Conservation (phyloP, 805 yeast species). For the Nakazawaea pomicola region DNA sequence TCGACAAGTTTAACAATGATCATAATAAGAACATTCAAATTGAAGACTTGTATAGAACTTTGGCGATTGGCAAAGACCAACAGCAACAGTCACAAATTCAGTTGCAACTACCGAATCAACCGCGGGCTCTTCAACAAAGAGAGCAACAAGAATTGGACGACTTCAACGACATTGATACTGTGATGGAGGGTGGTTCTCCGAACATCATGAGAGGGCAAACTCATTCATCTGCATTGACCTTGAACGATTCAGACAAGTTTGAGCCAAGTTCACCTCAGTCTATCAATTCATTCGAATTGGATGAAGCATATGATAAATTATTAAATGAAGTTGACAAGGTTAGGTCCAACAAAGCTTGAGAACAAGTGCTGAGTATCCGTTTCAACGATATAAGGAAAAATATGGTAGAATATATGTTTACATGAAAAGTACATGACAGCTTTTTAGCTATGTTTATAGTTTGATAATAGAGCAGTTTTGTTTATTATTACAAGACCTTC, state of each 20-base stretch:
- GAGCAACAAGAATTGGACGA: constrained; percentile 16
- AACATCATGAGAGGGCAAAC: constrained; percentile 2
- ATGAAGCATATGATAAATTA: constrained; percentile 68
- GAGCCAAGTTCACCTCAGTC: constrained; percentile 22
- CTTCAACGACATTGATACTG: background rate
- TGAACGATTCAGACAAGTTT: background rate
- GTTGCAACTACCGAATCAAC: background rate
- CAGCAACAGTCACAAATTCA: background rate
- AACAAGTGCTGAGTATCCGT: too few species aligned
- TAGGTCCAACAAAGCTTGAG: constrained; percentile 40
- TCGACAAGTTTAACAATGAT: constrained; percentile 57
- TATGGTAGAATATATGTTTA: background rate
- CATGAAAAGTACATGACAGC: too few species aligned
- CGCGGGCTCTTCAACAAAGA: constrained; percentile 2
- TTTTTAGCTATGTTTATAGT: too few species aligned
- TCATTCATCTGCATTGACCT: constrained; percentile 1
- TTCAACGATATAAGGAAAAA: background rate
- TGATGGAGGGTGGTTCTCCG: constrained; percentile 7
- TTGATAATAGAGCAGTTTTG: background rate
- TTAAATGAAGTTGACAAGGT: constrained; percentile 64
- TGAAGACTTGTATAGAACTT: constrained; percentile 12
- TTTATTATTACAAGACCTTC: too few species aligned
- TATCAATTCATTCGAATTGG: constrained; percentile 30
- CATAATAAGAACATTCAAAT: constrained; percentile 21
- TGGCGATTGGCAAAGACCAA: background rate